Conservation (phyloP, 306 rosid species). For the Rubus idaeus region DNA sequence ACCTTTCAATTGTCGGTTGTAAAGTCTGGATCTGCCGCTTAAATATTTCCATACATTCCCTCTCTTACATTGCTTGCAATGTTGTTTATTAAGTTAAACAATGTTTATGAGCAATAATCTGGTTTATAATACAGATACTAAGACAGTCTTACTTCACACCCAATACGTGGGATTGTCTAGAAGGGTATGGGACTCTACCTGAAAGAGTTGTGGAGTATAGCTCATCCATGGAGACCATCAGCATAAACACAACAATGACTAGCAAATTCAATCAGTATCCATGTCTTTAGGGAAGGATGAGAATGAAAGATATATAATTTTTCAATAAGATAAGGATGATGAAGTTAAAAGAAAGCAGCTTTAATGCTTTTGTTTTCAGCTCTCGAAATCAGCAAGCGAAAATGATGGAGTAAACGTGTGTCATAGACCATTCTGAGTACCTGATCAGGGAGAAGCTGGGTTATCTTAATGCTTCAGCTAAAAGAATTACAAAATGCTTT, state of each 20-base stretch:
- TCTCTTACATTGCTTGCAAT: slow-evolving; percentile 11
- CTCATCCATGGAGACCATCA: not conserved
- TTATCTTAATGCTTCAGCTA: not conserved
- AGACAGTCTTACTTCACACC: not conserved
- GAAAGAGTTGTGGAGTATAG: too few relatives aligned
- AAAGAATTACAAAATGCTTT: not conserved
- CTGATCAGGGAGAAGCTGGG: too few relatives aligned
- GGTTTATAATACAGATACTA: not conserved
- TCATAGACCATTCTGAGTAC: not conserved
- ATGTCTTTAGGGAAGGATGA: not conserved
- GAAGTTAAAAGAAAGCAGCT: too few relatives aligned
- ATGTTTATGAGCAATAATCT: not conserved
- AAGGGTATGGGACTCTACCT: too few relatives aligned
- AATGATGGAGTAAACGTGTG: slow-evolving; percentile 5
- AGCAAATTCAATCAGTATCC: too few relatives aligned
- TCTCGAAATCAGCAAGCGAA: not conserved
- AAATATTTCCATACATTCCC: not conserved
- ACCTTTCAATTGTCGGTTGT: slow-evolving; percentile 29
- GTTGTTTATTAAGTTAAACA: not conserved
- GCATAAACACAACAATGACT: not conserved
- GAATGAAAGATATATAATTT: not conserved
- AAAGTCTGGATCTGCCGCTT: slow-evolving; percentile 22
- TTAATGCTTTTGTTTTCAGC: not conserved
- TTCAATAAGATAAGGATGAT: not conserved
- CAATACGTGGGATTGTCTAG: not conserved